phyloP scores from a whole-genome alignment of 2,329 filamentous ascomycete species.

The Aspergillus transmontanensis region DNA sequence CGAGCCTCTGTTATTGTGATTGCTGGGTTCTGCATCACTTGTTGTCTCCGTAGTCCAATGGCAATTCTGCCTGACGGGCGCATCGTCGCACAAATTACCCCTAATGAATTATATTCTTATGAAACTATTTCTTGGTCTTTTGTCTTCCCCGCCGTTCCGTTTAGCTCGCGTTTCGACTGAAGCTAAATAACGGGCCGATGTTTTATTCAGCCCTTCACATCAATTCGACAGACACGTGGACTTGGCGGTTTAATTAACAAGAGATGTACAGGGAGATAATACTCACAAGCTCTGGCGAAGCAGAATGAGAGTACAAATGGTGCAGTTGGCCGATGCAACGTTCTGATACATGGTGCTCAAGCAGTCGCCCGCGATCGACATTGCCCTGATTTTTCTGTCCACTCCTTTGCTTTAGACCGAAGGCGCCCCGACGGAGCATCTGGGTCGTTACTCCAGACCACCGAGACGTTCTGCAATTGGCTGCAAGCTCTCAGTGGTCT shows the following conservation, averaged over 20 bases:
- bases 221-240: background rate
- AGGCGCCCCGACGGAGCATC: slow-evolving; percentile 18
- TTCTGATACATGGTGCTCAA: slow-evolving; percentile 16
- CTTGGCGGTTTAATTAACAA: background rate
- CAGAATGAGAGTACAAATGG: slow-evolving; percentile 8
- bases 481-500: slow-evolving; percentile 2
- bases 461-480: slow-evolving; percentile 15
- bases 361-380: slow-evolving; percentile 9
- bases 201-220: background rate
- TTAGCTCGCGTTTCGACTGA: background rate
- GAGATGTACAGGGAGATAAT: background rate
- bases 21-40: background rate
- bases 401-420: slow-evolving; percentile 7
- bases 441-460: slow-evolving; percentile 6
- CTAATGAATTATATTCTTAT: too few species aligned
- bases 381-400: slow-evolving; percentile 1
- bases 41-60: background rate
- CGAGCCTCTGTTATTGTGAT: background rate
- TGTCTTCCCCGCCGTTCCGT: background rate
- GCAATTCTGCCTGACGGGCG: background rate
- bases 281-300: background rate
- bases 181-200: background rate
- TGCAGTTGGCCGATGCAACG: slow-evolving; percentile 18
- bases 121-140: background rate
- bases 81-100: background rate